Evolutionary conservation across 495 filamentous ascomycete species (phyloP), one percentile per base, ranked within the genome.

Genomic region (Neurospora sp.): DNA sequence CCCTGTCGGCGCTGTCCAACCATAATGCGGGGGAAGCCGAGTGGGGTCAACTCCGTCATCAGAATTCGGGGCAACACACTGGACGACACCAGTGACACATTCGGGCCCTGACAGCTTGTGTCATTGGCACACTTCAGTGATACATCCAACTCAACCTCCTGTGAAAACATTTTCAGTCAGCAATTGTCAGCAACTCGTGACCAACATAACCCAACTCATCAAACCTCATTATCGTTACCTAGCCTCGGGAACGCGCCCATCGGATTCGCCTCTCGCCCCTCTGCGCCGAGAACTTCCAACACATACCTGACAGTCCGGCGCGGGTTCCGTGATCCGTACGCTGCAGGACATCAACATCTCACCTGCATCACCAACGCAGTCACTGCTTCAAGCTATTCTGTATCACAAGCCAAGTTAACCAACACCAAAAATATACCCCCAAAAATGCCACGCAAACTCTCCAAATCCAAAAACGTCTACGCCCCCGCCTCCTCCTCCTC

Each of bases 361-460:
- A 27, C 54, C 27, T 66, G 54, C 54, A 66, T 66, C 54, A 66
- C 27, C 27, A 14, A 18, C 23, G 23, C 54, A 62, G 54, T 20
- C 54, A 14, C n/a, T 62, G 46, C 46, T 5, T 9, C 42, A 46
- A 5, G 7, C 42, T 10, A 20, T 20, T 18, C 42, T 10, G 4
- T 12, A 23, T 12, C 10, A 48, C 46, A 23, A 48, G 18, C 44
- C 18, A 48, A 20, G 44, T 48, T 8, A n/a, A n/a, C 6, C 42
- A 8, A 42, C 41, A 44, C 41, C 41, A 44, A 18, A 42, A 42
- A 18, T 18, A 42, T 7, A n/a, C 16, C 39, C 39, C 1, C 41
- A 16, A 59, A n/a, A 35, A 72, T 72, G 71, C 71, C 71, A 35
- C 71, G 71, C 42, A 72, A 72, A 41, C 71, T 72, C 71, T 72